Percentiles rank a stretch among this genome's conserved stretches.
Conservation (phyloP, 2,329 filamentous ascomycete species). For the Xylaria sp. region DNA sequence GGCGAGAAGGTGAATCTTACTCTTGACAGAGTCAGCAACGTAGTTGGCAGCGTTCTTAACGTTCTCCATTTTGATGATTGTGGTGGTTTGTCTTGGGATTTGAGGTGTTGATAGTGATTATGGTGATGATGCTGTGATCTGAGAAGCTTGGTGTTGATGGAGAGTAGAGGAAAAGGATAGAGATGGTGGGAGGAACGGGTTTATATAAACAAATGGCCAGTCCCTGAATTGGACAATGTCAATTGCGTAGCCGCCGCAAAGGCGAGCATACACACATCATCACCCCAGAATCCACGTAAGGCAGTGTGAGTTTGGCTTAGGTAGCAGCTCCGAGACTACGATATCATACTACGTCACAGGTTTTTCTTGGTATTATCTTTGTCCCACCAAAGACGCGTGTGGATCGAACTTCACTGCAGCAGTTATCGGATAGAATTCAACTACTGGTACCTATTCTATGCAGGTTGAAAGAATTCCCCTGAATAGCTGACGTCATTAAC, state of each 20-base stretch:
- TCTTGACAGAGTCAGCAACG: constrained; percentile 72
- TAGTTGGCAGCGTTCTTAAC: constrained; percentile 73
- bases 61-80: constrained; percentile 59
- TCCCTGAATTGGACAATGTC: not conserved
- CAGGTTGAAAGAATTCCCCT: not conserved
- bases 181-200: constrained; percentile 34
- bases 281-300: not conserved
- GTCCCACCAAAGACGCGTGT: not conserved
- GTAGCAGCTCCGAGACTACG: not conserved
- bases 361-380: constrained; percentile 15
- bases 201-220: constrained; percentile 40
- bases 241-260: constrained; percentile 1
- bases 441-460: not conserved
- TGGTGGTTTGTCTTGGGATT: constrained; percentile 20
- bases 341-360: constrained; percentile 35
- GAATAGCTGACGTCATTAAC: constrained; percentile 30
- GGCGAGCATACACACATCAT: constrained; percentile 16
- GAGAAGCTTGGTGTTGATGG: constrained; percentile 13
- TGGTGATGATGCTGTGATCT: constrained; percentile 17
- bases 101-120: constrained; percentile 30
- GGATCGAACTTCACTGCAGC: not conserved
- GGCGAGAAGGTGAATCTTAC: constrained; percentile 45
- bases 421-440: not conserved
- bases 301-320: not conserved
- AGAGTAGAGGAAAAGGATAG: not conserved